Percentiles rank a stretch among this genome's conserved stretches.
phyloP scores from a whole-genome alignment of 768 basidiomycete genomes.

The Trametes gibbosa region DNA sequence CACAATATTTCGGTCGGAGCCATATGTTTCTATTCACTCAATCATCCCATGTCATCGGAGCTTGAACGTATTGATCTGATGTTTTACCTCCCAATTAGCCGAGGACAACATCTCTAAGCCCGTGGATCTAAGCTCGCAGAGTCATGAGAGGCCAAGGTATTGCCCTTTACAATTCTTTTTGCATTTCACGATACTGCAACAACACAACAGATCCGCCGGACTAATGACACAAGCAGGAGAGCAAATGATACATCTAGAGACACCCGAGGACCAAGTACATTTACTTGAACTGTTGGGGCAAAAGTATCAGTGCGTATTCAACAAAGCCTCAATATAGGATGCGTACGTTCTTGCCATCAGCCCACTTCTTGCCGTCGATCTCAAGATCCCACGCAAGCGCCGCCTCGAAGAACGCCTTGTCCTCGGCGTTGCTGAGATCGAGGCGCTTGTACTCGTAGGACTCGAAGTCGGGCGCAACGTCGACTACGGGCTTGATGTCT shows the following conservation, averaged over 20 bases:
- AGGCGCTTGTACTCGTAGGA: constrained; percentile 79
- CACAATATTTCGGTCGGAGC: no score
- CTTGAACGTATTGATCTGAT: no score
- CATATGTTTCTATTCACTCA: no score
- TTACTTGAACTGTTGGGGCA: constrained; percentile 29
- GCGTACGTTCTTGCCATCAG: constrained; percentile 86
- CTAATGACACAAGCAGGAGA: constrained; percentile 22
- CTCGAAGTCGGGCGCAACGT: constrained; percentile 89
- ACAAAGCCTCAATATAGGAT: background rate
- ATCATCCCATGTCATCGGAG: no score
- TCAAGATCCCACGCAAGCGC: constrained; percentile 93
- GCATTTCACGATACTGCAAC: constrained; percentile 24
- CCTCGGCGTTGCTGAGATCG: constrained; percentile 65
- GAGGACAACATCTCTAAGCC: no score
- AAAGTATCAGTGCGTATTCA: background rate
- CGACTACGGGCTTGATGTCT: constrained; percentile 65
- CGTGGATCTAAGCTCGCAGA: no score
- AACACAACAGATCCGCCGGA: constrained; percentile 23
- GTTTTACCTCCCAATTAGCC: no score
- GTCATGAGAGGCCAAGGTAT: background rate
- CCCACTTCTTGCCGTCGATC: constrained; percentile 87
- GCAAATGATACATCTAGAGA: constrained; percentile 16
- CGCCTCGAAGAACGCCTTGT: constrained; percentile 90
- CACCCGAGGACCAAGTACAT: constrained; percentile 3
- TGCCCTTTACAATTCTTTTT: constrained; percentile 21